phyloP scores from a whole-genome alignment of 352 stramenopile genomes.

The Globisporangium barbulae region DNA sequence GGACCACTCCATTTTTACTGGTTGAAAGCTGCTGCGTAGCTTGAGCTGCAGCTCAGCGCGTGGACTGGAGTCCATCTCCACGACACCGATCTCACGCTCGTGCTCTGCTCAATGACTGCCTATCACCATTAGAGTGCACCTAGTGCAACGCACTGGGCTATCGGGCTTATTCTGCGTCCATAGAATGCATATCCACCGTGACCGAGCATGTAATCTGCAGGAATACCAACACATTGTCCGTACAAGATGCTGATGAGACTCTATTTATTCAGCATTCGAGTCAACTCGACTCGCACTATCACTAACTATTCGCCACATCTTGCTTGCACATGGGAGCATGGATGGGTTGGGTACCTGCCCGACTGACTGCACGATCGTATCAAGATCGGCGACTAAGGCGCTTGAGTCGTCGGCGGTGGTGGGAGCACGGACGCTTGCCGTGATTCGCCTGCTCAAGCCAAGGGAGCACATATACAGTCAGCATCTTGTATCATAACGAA shows the following conservation, averaged over 20 bases:
- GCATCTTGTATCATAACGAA: background rate
- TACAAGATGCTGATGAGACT: background rate
- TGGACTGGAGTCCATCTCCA: too few relatives aligned
- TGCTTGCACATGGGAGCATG: too few relatives aligned
- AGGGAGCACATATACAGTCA: background rate
- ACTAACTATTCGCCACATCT: slow-evolving; percentile 5
- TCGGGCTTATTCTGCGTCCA: too few relatives aligned
- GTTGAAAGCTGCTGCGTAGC: too few relatives aligned
- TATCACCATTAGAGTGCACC: too few relatives aligned
- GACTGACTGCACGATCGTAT: background rate
- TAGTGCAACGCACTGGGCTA: too few relatives aligned
- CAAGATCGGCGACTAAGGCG: slow-evolving; percentile 29
- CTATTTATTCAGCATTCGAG: slow-evolving; percentile 1
- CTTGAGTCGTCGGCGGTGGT: slow-evolving; percentile 43
- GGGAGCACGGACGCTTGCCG: slow-evolving; percentile 51
- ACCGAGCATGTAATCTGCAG: too few relatives aligned
- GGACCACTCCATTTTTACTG: slow-evolving; percentile 1
- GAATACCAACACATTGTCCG: background rate
- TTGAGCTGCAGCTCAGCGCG: too few relatives aligned
- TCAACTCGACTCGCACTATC: background rate
- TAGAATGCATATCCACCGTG: too few relatives aligned
- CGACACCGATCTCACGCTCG: too few relatives aligned
- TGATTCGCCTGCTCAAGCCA: slow-evolving; percentile 33
- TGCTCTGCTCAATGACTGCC: too few relatives aligned
- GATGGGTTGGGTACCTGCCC: too few relatives aligned